Evolutionary conservation across 2,329 filamentous ascomycete species (phyloP).

Genomic region (Aspergillus quadrilineatus): DNA sequence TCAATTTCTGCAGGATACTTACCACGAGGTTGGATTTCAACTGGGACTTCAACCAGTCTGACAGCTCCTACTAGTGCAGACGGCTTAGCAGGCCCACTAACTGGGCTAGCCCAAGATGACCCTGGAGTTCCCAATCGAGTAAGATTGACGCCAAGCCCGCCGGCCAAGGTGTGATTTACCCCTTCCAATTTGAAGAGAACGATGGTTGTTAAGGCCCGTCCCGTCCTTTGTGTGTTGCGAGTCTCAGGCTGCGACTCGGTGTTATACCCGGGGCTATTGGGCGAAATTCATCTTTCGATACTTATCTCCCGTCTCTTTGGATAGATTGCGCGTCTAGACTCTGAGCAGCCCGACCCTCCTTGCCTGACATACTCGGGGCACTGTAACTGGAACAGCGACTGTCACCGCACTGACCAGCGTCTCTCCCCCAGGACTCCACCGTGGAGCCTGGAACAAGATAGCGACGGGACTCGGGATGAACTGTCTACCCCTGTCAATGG

Average conservation of each 20-base stretch:
- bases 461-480: constrained; percentile 6
- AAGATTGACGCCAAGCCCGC: constrained; percentile 3
- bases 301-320: background rate
- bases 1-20: background rate
- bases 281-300: background rate
- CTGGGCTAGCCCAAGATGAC: background rate
- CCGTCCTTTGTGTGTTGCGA: background rate
- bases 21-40: background rate
- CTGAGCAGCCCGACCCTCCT: too few relatives aligned
- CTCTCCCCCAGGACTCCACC: constrained; percentile 11
- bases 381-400: background rate
- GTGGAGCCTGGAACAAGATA: constrained; percentile 12
- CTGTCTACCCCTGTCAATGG: constrained; percentile 11
- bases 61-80: constrained; percentile 6
- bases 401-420: constrained; percentile 18
- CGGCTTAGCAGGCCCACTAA: background rate
- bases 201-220: background rate
- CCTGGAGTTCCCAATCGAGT: background rate
- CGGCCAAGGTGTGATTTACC: background rate
- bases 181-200: background rate
- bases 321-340: background rate
- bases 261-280: background rate
- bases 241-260: background rate
- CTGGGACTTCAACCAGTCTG: background rate
- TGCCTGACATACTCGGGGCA: background rate